These are phyloP conservation scores for Dendrobium nobile DNA, from an alignment of 106 monocot genomes.

Conservation along the genomic window DNA sequence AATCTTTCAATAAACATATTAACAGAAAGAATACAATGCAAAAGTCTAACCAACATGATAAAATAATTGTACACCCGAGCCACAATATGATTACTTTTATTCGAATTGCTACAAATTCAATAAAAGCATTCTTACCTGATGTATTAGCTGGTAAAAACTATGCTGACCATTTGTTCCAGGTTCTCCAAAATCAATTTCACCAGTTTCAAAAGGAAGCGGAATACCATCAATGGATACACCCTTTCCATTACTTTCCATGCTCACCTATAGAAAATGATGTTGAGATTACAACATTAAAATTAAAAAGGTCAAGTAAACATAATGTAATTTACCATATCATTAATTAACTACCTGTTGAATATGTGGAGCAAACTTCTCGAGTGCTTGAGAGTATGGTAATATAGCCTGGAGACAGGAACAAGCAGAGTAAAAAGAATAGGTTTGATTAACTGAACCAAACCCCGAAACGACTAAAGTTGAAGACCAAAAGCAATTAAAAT, in stretches of 20 bases:
- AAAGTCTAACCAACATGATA: not conserved
- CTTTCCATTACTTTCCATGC: constrained; percentile 99
- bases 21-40: not conserved
- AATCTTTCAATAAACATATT: not conserved
- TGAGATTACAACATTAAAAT: constrained; percentile 2
- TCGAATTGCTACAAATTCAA: not conserved
- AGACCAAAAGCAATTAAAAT: not conserved
- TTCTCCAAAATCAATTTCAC: constrained; percentile 99
- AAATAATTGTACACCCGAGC: not conserved
- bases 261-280: constrained; percentile 47
- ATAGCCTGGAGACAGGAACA: constrained; percentile 58
- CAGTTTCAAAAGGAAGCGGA: constrained; percentile 80
- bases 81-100: too few relatives aligned
- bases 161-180: constrained; percentile 99
- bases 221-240: constrained; percentile 97
- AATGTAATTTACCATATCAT: not conserved
- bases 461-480: not conserved
- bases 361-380: constrained; percentile 97
- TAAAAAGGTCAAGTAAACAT: constrained; percentile 4
- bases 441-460: constrained; percentile 1
- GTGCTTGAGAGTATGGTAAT: constrained; percentile 85
- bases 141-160: constrained; percentile 96
- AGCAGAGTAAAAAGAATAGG: not conserved
- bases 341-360: constrained; percentile 74
- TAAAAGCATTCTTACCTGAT: constrained; percentile 53